A percentile compares a stretch with the other conserved stretches of the same genome.
Conservation (phyloP, 495 filamentous ascomycete genomes). For the Aspergillus avenaceus region DNA sequence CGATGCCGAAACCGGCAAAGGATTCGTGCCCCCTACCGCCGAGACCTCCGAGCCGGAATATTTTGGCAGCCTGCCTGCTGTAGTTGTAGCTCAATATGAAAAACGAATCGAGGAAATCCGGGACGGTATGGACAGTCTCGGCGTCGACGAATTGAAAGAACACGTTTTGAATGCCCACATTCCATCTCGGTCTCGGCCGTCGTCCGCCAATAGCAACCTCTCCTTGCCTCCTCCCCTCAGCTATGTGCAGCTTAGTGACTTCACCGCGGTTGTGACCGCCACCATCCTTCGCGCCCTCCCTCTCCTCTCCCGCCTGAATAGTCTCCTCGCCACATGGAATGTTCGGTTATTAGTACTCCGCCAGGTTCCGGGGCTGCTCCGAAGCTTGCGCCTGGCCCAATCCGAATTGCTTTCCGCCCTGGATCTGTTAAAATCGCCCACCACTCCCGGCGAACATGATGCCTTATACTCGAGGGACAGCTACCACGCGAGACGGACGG, state of each 20-base stretch:
- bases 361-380: constrained; percentile 64
- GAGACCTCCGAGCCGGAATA: constrained; percentile 40
- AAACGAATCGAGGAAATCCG: constrained; percentile 71
- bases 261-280: constrained; percentile 84
- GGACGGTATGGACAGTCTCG: constrained; percentile 70
- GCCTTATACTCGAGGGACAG: constrained; percentile 41
- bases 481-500: constrained; percentile 57
- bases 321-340: constrained; percentile 69
- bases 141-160: constrained; percentile 85
- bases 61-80: constrained; percentile 64
- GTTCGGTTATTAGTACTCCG: constrained; percentile 69
- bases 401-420: constrained; percentile 60
- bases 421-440: constrained; percentile 46
- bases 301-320: constrained; percentile 66
- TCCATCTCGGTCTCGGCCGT: constrained; percentile 50
- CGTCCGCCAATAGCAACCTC: constrained; percentile 48
- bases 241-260: constrained; percentile 67
- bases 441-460: constrained; percentile 13
- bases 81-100: constrained; percentile 63
- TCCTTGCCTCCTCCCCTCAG: constrained; percentile 52
- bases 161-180: constrained; percentile 81
- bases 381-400: constrained; percentile 60
- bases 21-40: constrained; percentile 51
- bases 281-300: constrained; percentile 84
- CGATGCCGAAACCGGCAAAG: constrained; percentile 37